Percentiles rank a stretch among this genome's conserved stretches.
Conservation (phyloP, 2,329 filamentous ascomycete genomes). For the Hymenoscyphus linearis region DNA sequence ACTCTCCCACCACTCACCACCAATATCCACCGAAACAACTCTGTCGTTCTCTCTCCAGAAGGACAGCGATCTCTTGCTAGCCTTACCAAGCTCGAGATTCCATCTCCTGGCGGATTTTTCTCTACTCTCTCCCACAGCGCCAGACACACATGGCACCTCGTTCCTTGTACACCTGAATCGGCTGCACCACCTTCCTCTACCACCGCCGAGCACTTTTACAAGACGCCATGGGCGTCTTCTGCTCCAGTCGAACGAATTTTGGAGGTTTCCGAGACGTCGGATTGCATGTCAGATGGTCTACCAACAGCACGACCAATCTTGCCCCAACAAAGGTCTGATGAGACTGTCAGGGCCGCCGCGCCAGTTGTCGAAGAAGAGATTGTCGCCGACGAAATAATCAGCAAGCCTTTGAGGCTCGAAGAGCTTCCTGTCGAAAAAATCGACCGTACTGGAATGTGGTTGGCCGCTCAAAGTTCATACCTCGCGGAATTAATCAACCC, state of each 20-base stretch:
- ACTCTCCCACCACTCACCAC: conserved; percentile 47
- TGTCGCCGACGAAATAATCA: conserved; percentile 58
- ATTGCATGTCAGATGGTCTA: conserved; percentile 52
- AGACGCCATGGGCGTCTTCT: conserved; percentile 65
- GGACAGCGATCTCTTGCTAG: conserved; percentile 60
- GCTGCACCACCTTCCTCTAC: conserved; percentile 71
- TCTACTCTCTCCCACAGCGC: conserved; percentile 71
- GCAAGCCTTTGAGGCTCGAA: conserved; percentile 65
- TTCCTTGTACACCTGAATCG: conserved; percentile 47
- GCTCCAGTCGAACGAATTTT: conserved; percentile 62
- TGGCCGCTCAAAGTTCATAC: conserved; percentile 75
- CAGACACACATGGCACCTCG: conserved; percentile 76
- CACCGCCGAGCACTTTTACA: conserved; percentile 89
- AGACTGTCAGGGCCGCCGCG: conserved; percentile 33
- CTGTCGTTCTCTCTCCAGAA: conserved; percentile 41
- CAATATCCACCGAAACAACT: conserved; percentile 30
- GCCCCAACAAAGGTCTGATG: conserved; percentile 36
- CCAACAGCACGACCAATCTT: conserved; percentile 58
- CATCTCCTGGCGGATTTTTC: conserved; percentile 89
- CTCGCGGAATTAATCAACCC: conserved; percentile 61
- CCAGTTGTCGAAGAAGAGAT: conserved; percentile 41
- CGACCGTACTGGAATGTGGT: conserved; percentile 82
- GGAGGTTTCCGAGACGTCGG: conserved; percentile 43
- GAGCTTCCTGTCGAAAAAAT: conserved; percentile 66
- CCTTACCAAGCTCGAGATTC: conserved; percentile 78